These are phyloP conservation scores for Rhizophora apiculata DNA, from an alignment of 345 rosid species.

Conservation along the genomic window DNA sequence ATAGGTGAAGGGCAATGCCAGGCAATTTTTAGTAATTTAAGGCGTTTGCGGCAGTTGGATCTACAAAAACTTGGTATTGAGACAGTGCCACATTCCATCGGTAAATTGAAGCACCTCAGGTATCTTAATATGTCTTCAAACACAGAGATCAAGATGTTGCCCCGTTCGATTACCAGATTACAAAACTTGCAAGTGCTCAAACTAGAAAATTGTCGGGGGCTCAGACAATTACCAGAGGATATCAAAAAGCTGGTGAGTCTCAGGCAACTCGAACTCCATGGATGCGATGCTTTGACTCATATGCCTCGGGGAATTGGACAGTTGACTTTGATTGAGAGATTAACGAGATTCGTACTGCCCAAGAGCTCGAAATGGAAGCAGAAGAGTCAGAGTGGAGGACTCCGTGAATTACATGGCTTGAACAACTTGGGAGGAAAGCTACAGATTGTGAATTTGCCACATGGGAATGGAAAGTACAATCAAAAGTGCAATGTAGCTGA, in stretches of 20 bases:
- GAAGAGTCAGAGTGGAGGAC: background rate
- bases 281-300: constrained; percentile 4
- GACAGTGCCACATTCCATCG: constrained; percentile 10
- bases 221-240: constrained; percentile 10
- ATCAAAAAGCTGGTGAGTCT: constrained; percentile 13
- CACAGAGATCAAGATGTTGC: too few relatives aligned
- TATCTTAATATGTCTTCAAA: constrained; percentile 16
- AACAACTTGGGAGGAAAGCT: constrained; percentile 14
- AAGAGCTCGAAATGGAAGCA: too few relatives aligned
- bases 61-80: background rate
- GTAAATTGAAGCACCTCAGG: constrained; percentile 23
- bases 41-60: background rate
- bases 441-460: background rate
- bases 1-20: too few relatives aligned
- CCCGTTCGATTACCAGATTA: background rate
- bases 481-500: background rate
- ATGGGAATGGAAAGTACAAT: background rate
- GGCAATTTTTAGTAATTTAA: too few relatives aligned
- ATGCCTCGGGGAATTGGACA: constrained; percentile 26
- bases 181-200: constrained; percentile 13
- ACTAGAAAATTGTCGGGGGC: background rate
- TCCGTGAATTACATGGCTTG: constrained; percentile 19
- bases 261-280: background rate
- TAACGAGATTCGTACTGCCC: too few relatives aligned
- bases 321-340: constrained; percentile 16